These are phyloP conservation scores for Tuber indicum DNA, from an alignment of 495 filamentous ascomycete species.

Conservation along the genomic window DNA sequence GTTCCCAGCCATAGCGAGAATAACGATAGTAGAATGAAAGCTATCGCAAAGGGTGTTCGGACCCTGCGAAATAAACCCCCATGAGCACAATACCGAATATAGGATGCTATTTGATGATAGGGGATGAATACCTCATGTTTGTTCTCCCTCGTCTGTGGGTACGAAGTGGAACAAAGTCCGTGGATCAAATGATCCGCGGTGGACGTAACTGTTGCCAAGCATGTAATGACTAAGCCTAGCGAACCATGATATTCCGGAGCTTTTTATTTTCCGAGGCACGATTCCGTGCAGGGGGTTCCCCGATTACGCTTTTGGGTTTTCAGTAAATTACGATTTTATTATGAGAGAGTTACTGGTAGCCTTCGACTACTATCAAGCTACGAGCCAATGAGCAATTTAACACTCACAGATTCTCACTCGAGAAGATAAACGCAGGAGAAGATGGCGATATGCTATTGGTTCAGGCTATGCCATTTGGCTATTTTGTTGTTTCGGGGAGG, in stretches of 20 bases:
- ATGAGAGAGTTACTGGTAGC: neutral
- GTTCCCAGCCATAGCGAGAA: conserved; percentile 73
- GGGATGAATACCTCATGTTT: conserved; percentile 17
- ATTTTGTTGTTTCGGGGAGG: neutral
- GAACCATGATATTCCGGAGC: neutral
- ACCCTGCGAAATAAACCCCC: conserved; percentile 45
- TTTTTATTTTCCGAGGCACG: neutral
- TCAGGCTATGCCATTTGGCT: neutral
- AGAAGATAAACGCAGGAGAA: neutral
- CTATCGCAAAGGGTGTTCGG: conserved; percentile 66
- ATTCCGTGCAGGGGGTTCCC: neutral
- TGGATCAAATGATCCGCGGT: neutral
- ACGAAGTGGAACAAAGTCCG: conserved; percentile 1
- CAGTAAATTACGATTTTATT: neutral
- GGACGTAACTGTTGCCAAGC: conserved; percentile 1
- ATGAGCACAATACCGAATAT: conserved; percentile 15
- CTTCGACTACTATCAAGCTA: neutral
- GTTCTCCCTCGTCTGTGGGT: conserved; percentile 8
- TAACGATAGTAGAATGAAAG: conserved; percentile 70
- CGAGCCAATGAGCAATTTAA: too few relatives aligned
- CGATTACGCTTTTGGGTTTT: neutral
- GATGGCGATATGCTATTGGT: neutral
- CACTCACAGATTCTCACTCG: neutral
- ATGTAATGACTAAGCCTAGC: neutral
- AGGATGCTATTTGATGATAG: conserved; percentile 2